phyloP scores from a whole-genome alignment of 2,329 filamentous ascomycete species.

The Aspergillus intermedius region DNA sequence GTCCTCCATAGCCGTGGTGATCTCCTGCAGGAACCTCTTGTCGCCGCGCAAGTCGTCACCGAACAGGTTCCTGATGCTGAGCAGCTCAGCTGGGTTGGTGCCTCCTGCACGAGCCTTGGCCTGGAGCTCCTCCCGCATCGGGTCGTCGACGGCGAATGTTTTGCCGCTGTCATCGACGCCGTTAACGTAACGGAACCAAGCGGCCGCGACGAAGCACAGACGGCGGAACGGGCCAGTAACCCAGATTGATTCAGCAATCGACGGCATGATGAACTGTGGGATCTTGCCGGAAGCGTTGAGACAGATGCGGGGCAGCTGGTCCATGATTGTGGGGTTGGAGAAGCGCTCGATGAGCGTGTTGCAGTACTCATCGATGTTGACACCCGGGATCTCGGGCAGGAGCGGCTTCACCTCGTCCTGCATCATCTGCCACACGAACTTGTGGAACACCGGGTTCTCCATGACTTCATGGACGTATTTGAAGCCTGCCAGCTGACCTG shows the following conservation, averaged over 20 bases:
- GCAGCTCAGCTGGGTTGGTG: conserved; percentile 36
- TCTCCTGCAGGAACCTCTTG: conserved; percentile 43
- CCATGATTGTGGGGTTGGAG: conserved; percentile 52
- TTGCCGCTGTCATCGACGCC: conserved; percentile 47
- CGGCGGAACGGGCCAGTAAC: conserved; percentile 40
- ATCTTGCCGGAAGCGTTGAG: conserved; percentile 51
- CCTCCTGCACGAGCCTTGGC: conserved; percentile 41
- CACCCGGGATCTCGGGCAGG: conserved; percentile 45
- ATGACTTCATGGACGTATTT: conserved; percentile 52
- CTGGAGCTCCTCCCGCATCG: conserved; percentile 45
- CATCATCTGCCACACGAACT: conserved; percentile 51
- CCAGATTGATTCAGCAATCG: conserved; percentile 40
- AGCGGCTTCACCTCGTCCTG: conserved; percentile 50
- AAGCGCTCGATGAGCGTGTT: conserved; percentile 50
- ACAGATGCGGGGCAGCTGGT: conserved; percentile 48
- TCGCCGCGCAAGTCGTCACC: conserved; percentile 47
- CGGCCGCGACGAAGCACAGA: conserved; percentile 44
- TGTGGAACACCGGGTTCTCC: conserved; percentile 42
- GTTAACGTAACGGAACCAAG: conserved; percentile 48
- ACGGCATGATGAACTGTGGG: conserved; percentile 40
- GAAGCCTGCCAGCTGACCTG: conserved; percentile 48
- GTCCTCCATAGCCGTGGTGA: conserved; percentile 43
- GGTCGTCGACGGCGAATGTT: conserved; percentile 38
- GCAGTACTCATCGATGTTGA: conserved; percentile 49
- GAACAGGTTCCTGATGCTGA: conserved; percentile 44